Evolutionary conservation across 208 protist species (phyloP).

Genomic region (Leishmania gerbilli): DNA sequence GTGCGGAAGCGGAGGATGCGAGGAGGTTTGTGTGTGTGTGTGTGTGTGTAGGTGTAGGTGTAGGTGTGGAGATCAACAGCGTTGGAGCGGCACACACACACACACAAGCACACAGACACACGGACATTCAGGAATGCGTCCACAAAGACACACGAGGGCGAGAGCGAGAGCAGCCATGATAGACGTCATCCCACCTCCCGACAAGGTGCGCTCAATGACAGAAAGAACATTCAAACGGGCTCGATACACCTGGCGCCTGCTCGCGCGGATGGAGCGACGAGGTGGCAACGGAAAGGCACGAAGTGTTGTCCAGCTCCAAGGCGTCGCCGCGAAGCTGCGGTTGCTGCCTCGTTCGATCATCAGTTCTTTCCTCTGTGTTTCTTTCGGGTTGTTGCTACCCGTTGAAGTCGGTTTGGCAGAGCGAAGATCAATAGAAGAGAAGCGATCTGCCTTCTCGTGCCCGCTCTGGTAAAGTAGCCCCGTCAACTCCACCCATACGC

Average conservation of each 20-base stretch:
- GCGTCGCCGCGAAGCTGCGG: too few relatives aligned
- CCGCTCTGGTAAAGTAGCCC: neutral
- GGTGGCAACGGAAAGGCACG: neutral
- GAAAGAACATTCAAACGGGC: neutral
- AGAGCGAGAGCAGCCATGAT: neutral
- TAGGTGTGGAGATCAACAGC: neutral
- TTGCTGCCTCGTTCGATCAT: neutral
- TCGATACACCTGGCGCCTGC: neutral
- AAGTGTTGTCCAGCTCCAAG: neutral
- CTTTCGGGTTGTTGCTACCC: too few relatives aligned
- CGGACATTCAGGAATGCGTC: neutral
- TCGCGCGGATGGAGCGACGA: neutral
- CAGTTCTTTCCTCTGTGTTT: too few relatives aligned
- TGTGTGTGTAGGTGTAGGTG: too few relatives aligned
- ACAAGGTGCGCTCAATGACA: neutral
- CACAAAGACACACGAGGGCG: neutral
- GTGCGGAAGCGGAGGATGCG: neutral
- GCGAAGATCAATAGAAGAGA: neutral
- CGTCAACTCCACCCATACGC: neutral
- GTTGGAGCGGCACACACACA: neutral
- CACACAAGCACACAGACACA: neutral
- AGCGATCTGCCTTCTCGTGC: neutral
- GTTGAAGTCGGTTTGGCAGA: neutral
- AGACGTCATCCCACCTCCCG: neutral
- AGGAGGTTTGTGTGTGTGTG: too few relatives aligned